Evolutionary conservation across 257 asterid genomes (phyloP).

Genomic region (Nicotiana tabacum): DNA sequence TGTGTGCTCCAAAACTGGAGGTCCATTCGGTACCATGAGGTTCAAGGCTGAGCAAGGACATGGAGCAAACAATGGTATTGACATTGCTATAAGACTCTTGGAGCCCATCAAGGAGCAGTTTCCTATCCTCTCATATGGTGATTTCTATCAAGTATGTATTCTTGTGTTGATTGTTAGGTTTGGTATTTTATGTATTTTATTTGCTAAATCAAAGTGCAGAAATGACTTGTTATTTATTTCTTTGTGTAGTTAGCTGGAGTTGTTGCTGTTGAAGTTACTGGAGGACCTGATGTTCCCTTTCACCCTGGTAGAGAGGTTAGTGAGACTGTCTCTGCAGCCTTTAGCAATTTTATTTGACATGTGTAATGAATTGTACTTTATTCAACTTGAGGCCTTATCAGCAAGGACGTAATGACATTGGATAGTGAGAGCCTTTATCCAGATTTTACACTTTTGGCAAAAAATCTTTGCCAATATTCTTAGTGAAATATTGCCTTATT

Average conservation of each 20-base stretch:
- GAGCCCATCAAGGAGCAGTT: conserved; percentile 70
- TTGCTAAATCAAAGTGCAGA: neutral
- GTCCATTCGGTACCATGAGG: conserved; percentile 92
- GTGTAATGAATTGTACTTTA: neutral
- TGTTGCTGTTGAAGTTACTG: conserved; percentile 92
- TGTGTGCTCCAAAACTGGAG: conserved; percentile 57
- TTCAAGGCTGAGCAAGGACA: conserved; percentile 61
- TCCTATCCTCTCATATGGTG: conserved; percentile 62
- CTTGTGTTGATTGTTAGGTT: neutral
- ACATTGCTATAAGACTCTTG: conserved; percentile 59
- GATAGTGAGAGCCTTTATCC: neutral
- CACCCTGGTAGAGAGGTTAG: conserved; percentile 78
- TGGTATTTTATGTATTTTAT: neutral
- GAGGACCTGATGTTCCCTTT: conserved; percentile 92
- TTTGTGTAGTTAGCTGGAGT: conserved; percentile 67
- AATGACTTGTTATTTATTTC: neutral
- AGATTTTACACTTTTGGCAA: neutral
- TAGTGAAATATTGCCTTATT: neutral
- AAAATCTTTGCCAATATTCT: neutral
- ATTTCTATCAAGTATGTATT: conserved; percentile 56
- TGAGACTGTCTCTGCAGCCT: neutral
- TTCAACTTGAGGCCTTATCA: neutral
- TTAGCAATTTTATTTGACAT: neutral
- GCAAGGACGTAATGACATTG: neutral
- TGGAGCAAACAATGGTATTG: conserved; percentile 68